A percentile compares a stretch with the other conserved stretches of the same genome.
Evolutionary conservation across 805 yeast species (phyloP).

Genomic region (Priceomyces castillae): DNA sequence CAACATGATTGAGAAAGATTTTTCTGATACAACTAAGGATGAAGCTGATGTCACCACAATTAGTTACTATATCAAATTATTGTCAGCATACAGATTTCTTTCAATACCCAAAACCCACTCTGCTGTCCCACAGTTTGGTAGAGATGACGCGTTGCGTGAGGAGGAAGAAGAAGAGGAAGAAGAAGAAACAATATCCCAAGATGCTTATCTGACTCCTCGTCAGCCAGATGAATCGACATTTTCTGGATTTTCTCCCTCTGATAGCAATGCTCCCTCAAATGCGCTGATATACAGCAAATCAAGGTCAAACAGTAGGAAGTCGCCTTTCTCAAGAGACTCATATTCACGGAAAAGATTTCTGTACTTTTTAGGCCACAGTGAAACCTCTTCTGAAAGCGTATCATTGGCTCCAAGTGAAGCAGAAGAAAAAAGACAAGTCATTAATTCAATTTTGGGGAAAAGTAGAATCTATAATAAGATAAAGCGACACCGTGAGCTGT

Average conservation of each 20-base stretch:
- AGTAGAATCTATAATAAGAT: conserved; percentile 35
- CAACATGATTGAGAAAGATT: conserved; percentile 24
- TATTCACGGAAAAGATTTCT: conserved; percentile 18
- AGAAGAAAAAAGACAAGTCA: conserved; percentile 20
- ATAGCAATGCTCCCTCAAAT: not conserved
- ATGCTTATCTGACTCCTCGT: not conserved
- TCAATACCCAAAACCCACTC: conserved; percentile 18
- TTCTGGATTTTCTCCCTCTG: conserved; percentile 1
- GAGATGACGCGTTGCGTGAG: not conserved
- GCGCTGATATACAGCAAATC: not conserved
- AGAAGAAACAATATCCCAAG: not conserved
- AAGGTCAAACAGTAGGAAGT: not conserved
- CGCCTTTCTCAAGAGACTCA: conserved; percentile 3
- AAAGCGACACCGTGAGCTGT: conserved; percentile 37
- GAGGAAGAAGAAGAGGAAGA: conserved; percentile 11
- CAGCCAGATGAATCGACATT: not conserved
- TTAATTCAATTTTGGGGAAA: conserved; percentile 27
- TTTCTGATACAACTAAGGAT: conserved; percentile 6
- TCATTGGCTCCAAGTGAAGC: conserved; percentile 6
- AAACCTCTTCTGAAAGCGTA: not conserved
- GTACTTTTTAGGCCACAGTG: conserved; percentile 11
- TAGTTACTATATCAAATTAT: conserved; percentile 28
- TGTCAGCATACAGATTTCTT: conserved; percentile 32
- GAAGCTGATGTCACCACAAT: conserved; percentile 25
- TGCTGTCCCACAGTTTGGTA: not conserved